These are phyloP conservation scores for Lipomyces yamanashiensis DNA, from an alignment of 805 yeast species.

Conservation along the genomic window DNA sequence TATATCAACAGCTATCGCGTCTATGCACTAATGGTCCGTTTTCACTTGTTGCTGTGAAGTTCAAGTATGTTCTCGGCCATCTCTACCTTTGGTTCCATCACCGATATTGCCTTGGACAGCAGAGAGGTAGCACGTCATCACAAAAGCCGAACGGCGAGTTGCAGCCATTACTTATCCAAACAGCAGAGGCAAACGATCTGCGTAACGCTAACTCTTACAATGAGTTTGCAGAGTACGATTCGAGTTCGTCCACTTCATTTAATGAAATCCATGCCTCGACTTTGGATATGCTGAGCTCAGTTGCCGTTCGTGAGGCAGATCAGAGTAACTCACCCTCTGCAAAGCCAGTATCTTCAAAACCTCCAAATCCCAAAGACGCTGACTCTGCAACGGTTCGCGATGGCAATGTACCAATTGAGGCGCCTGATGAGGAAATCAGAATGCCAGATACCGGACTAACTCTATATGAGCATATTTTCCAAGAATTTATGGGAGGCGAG, in stretches of 20 bases:
- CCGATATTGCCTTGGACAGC: neutral
- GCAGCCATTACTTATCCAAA: no score
- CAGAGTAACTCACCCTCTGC: neutral
- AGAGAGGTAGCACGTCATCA: no score
- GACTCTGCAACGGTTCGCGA: neutral
- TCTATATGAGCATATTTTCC: slow-evolving; percentile 14
- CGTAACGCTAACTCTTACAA: neutral
- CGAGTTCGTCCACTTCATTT: neutral
- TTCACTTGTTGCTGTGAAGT: slow-evolving; percentile 15
- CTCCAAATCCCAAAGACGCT: neutral
- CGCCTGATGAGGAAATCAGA: slow-evolving; percentile 18
- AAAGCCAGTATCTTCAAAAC: neutral
- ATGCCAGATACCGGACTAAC: slow-evolving; percentile 20
- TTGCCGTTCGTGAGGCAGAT: slow-evolving; percentile 18
- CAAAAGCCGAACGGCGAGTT: no score
- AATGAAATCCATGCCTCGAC: slow-evolving; percentile 11
- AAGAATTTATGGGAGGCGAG: neutral
- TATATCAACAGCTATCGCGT: slow-evolving; percentile 11
- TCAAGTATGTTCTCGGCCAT: slow-evolving; percentile 22
- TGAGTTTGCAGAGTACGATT: neutral
- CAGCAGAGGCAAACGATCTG: no score
- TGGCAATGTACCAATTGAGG: neutral
- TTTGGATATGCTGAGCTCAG: slow-evolving; percentile 21
- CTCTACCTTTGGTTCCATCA: slow-evolving; percentile 25
- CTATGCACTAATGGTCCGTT: slow-evolving; percentile 13